A percentile compares a stretch with the other conserved stretches of the same genome.
Evolutionary conservation across 345 rosid genomes (phyloP).

Genomic region (Aquilaria yunnanensis): DNA sequence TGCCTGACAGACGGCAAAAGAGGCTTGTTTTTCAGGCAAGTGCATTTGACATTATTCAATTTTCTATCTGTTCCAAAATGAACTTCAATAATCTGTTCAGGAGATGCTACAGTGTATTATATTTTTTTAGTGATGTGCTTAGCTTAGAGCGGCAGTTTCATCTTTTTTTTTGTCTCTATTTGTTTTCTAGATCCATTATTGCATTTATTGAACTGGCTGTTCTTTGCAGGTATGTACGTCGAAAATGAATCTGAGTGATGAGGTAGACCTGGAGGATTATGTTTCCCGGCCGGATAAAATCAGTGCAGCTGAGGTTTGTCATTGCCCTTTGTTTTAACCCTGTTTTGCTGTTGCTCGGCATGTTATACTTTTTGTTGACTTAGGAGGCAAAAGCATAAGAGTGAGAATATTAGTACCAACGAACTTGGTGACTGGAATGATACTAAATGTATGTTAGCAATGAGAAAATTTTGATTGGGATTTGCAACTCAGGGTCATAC

Average conservation of each 20-base stretch:
- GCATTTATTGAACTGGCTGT: background rate
- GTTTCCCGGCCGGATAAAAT: slow-evolving; percentile 98
- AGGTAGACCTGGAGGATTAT: slow-evolving; percentile 98
- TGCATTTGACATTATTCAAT: background rate
- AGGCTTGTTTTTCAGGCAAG: slow-evolving; percentile 97
- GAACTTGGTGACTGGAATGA: background rate
- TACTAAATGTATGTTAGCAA: background rate
- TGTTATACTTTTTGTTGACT: background rate
- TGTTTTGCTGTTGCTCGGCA: background rate
- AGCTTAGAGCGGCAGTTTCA: slow-evolving; percentile 3
- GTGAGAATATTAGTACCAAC: background rate
- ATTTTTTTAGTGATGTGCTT: background rate
- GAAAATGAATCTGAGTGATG: slow-evolving; percentile 94
- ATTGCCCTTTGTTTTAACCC: slow-evolving; percentile 3
- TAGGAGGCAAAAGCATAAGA: background rate
- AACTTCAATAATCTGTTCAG: too few relatives aligned
- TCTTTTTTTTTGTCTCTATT: background rate
- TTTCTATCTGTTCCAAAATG: background rate
- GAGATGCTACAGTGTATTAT: too few relatives aligned
- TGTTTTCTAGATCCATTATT: background rate
- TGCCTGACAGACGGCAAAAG: slow-evolving; percentile 97
- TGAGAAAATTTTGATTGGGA: too few relatives aligned
- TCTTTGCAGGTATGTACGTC: slow-evolving; percentile 87
- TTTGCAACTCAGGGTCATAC: too few relatives aligned
- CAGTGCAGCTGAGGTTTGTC: slow-evolving; percentile 97